Base-by-base conservation (phyloP, 352 stramenopile species). In the Phytophthora litchii region DNA sequence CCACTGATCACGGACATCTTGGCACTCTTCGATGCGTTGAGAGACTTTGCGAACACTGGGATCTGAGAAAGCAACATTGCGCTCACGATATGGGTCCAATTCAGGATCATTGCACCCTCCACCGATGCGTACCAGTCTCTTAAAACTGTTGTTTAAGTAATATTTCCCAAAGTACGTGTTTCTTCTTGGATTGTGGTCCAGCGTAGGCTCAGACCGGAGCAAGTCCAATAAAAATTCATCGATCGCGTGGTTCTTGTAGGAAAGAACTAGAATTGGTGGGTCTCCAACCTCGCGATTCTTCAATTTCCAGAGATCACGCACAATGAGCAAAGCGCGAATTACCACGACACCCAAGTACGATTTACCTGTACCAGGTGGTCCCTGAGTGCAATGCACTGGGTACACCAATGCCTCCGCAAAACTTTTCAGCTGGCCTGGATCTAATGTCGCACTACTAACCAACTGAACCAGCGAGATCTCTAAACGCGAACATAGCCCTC, bases 201-300 rank as follows among this genome's bases (percentile, higher is more conserved):
- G 48, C 2, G 63, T 62, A 25, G 64, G 60, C 31, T 91, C 78
- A 0, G 74, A 71, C 29, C 78, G 81, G 4, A 94, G 56, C 21
- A 96, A 66, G 44, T 96, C 88, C 17, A 85, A 32, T 20, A 95
- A 35, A 57, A 96, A 95, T 40, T 94, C 86, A 58, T 96, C 88
- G 32, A 91, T 92, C 20, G 86, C 86, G 56, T 96, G 86, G 58
- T 95, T 96, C 57, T 95, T 95, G 74, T 96, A 96, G 20, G 78
- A 92, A 6, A 96, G 54, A 14, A 94, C 81, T 20, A 96, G 60
- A 37, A 95, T 94, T 7, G 86, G 86, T 11, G 83, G 84, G 16
- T 86, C 70, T 0, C 81, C 84, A 19, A 94, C 67, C 23, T 81
- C 86, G 14, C 58, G 64, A 19, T 77, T 86, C 36, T 90, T 78